phyloP scores from a whole-genome alignment of 2,329 filamentous ascomycete genomes.

The Metarhizium album region DNA sequence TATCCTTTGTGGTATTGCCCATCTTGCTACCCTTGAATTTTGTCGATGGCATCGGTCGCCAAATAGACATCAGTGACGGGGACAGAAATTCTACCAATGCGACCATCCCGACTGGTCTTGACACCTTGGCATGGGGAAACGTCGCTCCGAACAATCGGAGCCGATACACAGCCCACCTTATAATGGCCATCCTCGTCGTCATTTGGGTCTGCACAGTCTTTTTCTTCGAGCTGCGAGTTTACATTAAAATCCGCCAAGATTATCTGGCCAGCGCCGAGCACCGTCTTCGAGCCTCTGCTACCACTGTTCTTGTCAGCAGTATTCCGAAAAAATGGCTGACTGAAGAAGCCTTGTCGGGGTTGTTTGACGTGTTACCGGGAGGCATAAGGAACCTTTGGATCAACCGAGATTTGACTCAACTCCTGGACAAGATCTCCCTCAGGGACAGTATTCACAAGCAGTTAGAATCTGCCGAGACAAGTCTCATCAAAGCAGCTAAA shows the following conservation, averaged over 20 bases:
- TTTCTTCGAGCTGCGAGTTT: slow-evolving; percentile 75
- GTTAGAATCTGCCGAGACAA: slow-evolving; percentile 75
- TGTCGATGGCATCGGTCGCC: slow-evolving; percentile 54
- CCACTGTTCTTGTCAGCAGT: slow-evolving; percentile 83
- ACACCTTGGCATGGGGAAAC: slow-evolving; percentile 82
- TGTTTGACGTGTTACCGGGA: slow-evolving; percentile 94
- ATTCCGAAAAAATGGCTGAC: slow-evolving; percentile 89
- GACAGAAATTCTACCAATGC: slow-evolving; percentile 1
- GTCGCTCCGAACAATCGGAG: slow-evolving; percentile 53
- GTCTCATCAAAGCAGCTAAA: slow-evolving; percentile 70
- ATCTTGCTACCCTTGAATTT: slow-evolving; percentile 81
- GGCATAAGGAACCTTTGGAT: slow-evolving; percentile 95
- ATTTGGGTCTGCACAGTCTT: slow-evolving; percentile 80
- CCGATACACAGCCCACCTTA: slow-evolving; percentile 74
- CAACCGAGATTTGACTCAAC: slow-evolving; percentile 74
- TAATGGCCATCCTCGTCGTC: slow-evolving; percentile 69
- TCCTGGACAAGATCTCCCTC: slow-evolving; percentile 73
- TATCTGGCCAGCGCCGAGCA: slow-evolving; percentile 93
- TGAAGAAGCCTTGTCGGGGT: slow-evolving; percentile 64
- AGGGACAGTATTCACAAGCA: slow-evolving; percentile 59
- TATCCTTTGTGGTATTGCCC: slow-evolving; percentile 67
- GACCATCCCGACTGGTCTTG: slow-evolving; percentile 48
- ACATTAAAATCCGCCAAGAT: slow-evolving; percentile 87
- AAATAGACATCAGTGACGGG: slow-evolving; percentile 28
- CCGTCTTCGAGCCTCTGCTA: slow-evolving; percentile 83